These are phyloP conservation scores for Isabelozyma gotoi DNA, from an alignment of 805 yeast genomes.

Conservation along the genomic window DNA sequence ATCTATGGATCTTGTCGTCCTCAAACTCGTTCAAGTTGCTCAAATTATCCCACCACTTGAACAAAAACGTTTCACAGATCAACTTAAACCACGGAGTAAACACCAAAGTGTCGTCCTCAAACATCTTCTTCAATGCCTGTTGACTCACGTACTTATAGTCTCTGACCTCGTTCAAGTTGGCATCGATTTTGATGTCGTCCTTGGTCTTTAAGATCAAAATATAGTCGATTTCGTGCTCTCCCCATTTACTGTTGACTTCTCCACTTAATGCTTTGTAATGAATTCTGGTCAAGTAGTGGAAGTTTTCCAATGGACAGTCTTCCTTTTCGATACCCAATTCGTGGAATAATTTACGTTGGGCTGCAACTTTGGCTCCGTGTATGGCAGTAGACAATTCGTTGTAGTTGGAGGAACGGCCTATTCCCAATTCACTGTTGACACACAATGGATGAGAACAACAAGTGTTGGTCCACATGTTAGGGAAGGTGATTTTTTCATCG, in stretches of 20 bases:
- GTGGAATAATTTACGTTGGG: slow-evolving; percentile 87
- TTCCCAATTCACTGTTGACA: slow-evolving; percentile 76
- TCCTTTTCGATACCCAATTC: slow-evolving; percentile 79
- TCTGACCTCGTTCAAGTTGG: slow-evolving; percentile 74
- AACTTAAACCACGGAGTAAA: slow-evolving; percentile 99
- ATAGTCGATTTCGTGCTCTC: slow-evolving; percentile 97
- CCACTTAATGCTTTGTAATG: slow-evolving; percentile 88
- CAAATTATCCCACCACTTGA: slow-evolving; percentile 89
- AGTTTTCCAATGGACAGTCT: slow-evolving; percentile 62
- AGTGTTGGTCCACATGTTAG: slow-evolving; percentile 97
- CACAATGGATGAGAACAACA: slow-evolving; percentile 98
- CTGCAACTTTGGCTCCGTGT: slow-evolving; percentile 81
- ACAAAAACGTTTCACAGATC: slow-evolving; percentile 87
- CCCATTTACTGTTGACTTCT: slow-evolving; percentile 73
- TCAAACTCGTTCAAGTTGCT: slow-evolving; percentile 53
- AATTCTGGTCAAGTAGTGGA: slow-evolving; percentile 86
- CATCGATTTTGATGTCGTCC: slow-evolving; percentile 53
- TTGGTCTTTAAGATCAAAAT: slow-evolving; percentile 72
- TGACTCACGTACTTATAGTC: slow-evolving; percentile 74
- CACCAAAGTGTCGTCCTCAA: slow-evolving; percentile 58
- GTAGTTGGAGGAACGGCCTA: slow-evolving; percentile 13
- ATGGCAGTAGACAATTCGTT: slow-evolving; percentile 57
- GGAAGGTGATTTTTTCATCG: slow-evolving; percentile 93
- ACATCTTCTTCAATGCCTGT: slow-evolving; percentile 71
- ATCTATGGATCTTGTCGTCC: slow-evolving; percentile 47